phyloP scores from a whole-genome alignment of 306 rosid species.

The Gillenia trifoliata region DNA sequence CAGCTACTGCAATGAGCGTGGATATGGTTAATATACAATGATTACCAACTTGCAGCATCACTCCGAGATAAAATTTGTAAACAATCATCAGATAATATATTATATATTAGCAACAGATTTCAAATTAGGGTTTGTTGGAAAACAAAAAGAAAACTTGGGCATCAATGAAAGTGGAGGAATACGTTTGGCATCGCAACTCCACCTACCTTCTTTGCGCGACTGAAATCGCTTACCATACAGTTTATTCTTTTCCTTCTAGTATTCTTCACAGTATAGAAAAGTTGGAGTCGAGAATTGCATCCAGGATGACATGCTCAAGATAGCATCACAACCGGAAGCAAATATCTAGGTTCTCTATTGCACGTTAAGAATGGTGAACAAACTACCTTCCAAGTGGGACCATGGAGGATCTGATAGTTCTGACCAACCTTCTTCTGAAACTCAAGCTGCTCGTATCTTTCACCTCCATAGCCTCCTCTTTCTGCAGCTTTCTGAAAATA shows the following conservation, averaged over 20 bases:
- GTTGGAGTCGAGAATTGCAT: neutral
- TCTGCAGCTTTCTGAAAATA: constrained; percentile 74
- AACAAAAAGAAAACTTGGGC: neutral
- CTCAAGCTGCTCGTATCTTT: constrained; percentile 86
- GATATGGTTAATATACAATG: neutral
- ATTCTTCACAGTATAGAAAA: neutral
- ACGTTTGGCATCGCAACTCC: neutral
- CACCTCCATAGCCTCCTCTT: constrained; percentile 92
- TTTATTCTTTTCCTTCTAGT: neutral
- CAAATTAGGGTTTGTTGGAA: neutral
- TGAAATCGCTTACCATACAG: neutral
- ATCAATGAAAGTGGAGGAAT: neutral
- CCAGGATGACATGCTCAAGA: neutral
- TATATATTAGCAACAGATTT: neutral
- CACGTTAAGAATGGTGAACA: constrained; percentile 2
- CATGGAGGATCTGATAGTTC: constrained; percentile 52
- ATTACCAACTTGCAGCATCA: neutral
- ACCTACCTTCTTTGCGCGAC: neutral
- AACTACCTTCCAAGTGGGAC: constrained; percentile 81
- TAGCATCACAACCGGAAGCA: constrained; percentile 12
- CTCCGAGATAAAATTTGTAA: neutral
- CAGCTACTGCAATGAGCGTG: neutral
- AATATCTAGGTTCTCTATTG: neutral
- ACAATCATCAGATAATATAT: neutral
- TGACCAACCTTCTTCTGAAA: constrained; percentile 69